Evolutionary conservation across 2,329 filamentous ascomycete genomes (phyloP).

Genomic region (Penicillium sp.): DNA sequence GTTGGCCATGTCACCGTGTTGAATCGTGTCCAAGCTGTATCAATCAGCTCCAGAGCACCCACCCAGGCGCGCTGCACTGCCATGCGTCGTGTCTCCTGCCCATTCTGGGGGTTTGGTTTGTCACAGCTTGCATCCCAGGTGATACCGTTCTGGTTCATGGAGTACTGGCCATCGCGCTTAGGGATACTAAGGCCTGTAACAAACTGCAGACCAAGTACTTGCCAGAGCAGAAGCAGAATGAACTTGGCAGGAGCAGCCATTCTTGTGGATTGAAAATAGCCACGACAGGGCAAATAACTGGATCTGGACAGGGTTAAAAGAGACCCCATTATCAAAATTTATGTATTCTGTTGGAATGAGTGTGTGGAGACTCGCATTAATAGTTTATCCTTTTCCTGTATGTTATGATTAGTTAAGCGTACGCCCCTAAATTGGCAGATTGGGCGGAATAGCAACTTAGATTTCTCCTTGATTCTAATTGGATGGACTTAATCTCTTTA

Average conservation of each 20-base stretch:
- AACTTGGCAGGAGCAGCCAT: neutral
- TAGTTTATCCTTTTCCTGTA: too few relatives aligned
- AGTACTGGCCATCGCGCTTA: neutral
- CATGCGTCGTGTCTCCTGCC: neutral
- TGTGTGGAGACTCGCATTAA: too few relatives aligned
- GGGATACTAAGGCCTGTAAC: neutral
- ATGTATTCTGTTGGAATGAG: too few relatives aligned
- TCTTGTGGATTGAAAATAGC: neutral
- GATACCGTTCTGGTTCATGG: neutral
- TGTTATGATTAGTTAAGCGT: too few relatives aligned
- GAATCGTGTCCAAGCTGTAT: neutral
- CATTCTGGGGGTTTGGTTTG: neutral
- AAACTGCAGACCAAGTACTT: neutral
- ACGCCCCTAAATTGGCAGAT: too few relatives aligned
- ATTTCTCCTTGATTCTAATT: too few relatives aligned
- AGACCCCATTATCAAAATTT: too few relatives aligned
- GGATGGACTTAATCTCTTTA: too few relatives aligned
- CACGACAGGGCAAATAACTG: neutral
- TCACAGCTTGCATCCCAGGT: neutral
- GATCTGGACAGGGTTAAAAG: too few relatives aligned
- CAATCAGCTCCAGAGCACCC: conserved; percentile 1
- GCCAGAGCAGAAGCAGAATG: neutral
- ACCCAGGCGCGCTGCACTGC: conserved; percentile 1
- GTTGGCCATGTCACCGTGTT: neutral
- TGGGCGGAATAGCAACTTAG: too few relatives aligned